Conservation (phyloP, 148 eudicot species). For the Polygonum aviculare region DNA sequence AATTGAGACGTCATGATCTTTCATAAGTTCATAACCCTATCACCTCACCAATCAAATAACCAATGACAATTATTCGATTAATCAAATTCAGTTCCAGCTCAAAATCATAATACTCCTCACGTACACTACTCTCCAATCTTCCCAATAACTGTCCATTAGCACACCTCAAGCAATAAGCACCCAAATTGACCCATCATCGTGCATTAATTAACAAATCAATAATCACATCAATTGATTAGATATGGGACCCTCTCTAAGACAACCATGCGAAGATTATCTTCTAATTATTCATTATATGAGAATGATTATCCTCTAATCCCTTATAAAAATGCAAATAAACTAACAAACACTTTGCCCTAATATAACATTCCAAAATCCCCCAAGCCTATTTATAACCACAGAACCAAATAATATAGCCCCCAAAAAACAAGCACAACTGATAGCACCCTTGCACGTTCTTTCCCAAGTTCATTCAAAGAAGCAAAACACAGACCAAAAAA, state of each 20-base stretch:
- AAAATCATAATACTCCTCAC: background rate
- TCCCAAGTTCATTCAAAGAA: background rate
- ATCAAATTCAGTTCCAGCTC: background rate
- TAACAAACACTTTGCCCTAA: background rate
- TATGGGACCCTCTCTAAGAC: background rate
- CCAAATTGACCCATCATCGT: background rate
- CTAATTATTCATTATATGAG: background rate
- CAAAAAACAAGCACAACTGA: background rate
- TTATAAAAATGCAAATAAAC: background rate
- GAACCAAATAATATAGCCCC: background rate
- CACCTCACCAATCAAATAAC: background rate
- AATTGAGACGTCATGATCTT: background rate
- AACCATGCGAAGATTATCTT: background rate
- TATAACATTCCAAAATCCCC: background rate
- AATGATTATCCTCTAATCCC: background rate
- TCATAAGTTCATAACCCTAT: background rate
- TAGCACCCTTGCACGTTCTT: slow-evolving; percentile 1
- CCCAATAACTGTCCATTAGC: slow-evolving; percentile 5
- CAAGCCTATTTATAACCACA: slow-evolving; percentile 7
- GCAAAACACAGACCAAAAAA: background rate
- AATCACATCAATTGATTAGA: background rate
- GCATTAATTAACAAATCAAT: background rate
- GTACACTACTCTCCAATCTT: background rate
- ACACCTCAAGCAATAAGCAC: background rate
- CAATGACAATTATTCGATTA: background rate